A percentile compares a stretch with the other conserved stretches of the same genome.
These are phyloP conservation scores for Hypoxylon fuscum DNA, from an alignment of 495 filamentous ascomycete species.

Conservation along the genomic window DNA sequence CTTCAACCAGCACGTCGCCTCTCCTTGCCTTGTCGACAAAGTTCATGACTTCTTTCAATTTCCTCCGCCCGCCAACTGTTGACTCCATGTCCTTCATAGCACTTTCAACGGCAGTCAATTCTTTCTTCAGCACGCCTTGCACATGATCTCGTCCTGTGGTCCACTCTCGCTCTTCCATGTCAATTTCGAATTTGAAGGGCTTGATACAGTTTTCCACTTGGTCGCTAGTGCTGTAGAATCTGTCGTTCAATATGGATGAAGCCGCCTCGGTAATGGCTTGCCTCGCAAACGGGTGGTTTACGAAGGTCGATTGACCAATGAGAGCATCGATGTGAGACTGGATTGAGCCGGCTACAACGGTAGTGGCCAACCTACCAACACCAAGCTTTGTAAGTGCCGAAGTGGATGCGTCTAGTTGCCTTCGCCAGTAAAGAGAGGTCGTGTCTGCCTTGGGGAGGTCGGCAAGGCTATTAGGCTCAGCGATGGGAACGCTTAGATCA, in stretches of 20 bases:
- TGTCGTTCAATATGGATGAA: constrained; percentile 86
- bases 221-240: constrained; percentile 95
- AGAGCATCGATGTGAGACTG: constrained; percentile 85
- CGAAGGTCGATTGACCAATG: constrained; percentile 80
- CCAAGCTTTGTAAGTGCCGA: constrained; percentile 92
- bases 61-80: constrained; percentile 77
- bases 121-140: constrained; percentile 77
- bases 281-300: constrained; percentile 87
- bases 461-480: constrained; percentile 75
- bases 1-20: constrained; percentile 84
- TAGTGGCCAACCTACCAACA: constrained; percentile 90
- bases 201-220: constrained; percentile 99
- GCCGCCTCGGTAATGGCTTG: constrained; percentile 91
- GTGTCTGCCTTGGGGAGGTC: constrained; percentile 84
- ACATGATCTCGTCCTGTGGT: constrained; percentile 80
- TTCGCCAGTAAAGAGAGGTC: constrained; percentile 88
- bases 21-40: constrained; percentile 91
- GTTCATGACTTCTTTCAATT: constrained; percentile 85
- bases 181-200: constrained; percentile 96
- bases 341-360: constrained; percentile 86
- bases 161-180: constrained; percentile 93
- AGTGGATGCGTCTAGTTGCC: constrained; percentile 91
- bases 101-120: constrained; percentile 81
- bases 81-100: constrained; percentile 80
- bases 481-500: constrained; percentile 67